phyloP scores from a whole-genome alignment of 208 protist genomes.

The Crithidia fasciculata region DNA sequence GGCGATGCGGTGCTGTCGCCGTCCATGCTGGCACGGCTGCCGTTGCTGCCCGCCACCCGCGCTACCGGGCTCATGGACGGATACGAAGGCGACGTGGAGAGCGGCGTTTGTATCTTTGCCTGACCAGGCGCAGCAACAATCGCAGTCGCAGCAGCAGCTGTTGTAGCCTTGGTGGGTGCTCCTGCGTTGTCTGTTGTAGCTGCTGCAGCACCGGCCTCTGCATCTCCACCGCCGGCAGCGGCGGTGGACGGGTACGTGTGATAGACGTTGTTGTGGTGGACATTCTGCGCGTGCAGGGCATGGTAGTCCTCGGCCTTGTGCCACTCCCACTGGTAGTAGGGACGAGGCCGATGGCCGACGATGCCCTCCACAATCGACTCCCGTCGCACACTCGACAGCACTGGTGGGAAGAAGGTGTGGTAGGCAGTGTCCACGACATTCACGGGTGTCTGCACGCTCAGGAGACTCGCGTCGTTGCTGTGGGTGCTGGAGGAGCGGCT shows the following conservation, averaged over 20 bases:
- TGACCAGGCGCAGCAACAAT: neutral
- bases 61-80: conserved; percentile 7
- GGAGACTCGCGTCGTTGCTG: conserved; percentile 11
- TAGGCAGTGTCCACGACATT: conserved; percentile 44
- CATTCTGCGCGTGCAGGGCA: conserved; percentile 31
- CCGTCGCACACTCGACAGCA: conserved; percentile 22
- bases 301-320: conserved; percentile 39
- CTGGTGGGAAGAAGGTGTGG: conserved; percentile 62
- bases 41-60: neutral
- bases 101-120: conserved; percentile 3
- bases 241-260: conserved; percentile 2
- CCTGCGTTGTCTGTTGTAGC: neutral
- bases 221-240: neutral
- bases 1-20: neutral
- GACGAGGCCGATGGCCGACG: conserved; percentile 33
- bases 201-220: neutral
- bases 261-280: conserved; percentile 37
- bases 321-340: conserved; percentile 48
- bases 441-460: conserved; percentile 21
- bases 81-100: conserved; percentile 4
- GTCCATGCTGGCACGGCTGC: neutral
- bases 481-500: conserved; percentile 9
- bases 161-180: neutral
- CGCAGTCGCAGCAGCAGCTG: neutral
- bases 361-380: conserved; percentile 46